Evolutionary conservation across 257 asterid genomes (phyloP).

Genomic region (Ehretia macrophylla): DNA sequence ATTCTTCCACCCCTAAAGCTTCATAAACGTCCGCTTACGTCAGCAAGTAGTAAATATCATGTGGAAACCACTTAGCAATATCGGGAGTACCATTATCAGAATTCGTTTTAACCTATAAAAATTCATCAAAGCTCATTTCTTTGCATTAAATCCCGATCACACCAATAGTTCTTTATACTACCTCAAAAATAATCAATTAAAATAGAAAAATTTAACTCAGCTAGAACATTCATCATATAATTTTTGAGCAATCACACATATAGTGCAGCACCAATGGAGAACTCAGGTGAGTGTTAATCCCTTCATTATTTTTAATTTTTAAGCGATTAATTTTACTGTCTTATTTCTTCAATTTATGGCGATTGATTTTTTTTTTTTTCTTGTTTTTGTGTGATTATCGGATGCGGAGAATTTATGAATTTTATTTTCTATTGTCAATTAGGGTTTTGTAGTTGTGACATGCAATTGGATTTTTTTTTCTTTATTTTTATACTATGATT

Average conservation of each 20-base stretch:
- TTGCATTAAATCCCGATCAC: conserved; percentile 1
- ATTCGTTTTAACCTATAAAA: neutral
- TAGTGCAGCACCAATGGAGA: conserved; percentile 17
- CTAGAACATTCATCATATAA: neutral
- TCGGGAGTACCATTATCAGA: neutral
- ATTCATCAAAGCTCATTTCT: neutral
- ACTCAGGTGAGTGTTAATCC: conserved; percentile 16
- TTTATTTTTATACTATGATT: neutral
- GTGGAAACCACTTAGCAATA: neutral
- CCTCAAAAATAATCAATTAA: neutral
- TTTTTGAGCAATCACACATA: neutral
- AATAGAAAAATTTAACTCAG: too few relatives aligned
- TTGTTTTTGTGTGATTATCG: neutral
- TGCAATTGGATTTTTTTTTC: neutral
- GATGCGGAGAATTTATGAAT: too few relatives aligned
- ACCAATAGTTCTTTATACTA: neutral
- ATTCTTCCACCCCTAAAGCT: neutral
- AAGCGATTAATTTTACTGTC: neutral
- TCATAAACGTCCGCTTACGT: neutral
- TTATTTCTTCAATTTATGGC: neutral
- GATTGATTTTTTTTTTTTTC: neutral
- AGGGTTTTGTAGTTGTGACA: neutral
- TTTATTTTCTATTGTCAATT: neutral
- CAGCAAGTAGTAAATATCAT: neutral
- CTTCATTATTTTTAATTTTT: neutral